Percentiles rank a stretch among this genome's conserved stretches.
phyloP scores from a whole-genome alignment of 495 filamentous ascomycete species.

The Halenospora varia region DNA sequence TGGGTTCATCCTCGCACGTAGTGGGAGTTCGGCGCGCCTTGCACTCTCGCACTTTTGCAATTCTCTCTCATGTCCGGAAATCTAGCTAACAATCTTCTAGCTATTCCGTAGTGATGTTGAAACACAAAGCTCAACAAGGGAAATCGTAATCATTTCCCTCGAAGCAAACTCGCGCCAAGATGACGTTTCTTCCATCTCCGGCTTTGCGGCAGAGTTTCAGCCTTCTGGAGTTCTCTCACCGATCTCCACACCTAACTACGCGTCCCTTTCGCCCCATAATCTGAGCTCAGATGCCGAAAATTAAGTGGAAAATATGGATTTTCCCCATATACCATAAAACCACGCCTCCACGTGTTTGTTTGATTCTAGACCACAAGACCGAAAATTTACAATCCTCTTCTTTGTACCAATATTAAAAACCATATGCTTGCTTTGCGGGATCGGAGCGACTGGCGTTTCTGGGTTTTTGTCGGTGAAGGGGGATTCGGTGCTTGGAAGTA shows the following conservation, averaged over 20 bases:
- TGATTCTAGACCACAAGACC: neutral
- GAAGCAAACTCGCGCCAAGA: constrained; percentile 8
- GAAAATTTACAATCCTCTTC: too few relatives aligned
- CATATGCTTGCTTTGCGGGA: neutral
- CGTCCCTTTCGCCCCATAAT: constrained; percentile 1
- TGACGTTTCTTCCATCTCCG: neutral
- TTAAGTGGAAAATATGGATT: neutral
- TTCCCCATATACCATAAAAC: neutral
- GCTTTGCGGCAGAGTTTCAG: neutral
- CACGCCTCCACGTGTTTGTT: neutral
- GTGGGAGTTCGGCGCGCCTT: too few relatives aligned
- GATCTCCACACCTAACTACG: neutral
- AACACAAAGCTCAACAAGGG: constrained; percentile 19
- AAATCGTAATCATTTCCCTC: constrained; percentile 15
- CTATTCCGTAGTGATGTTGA: constrained; percentile 51
- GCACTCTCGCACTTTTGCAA: neutral
- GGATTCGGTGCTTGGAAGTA: too few relatives aligned
- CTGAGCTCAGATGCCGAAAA: neutral
- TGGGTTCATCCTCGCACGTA: neutral
- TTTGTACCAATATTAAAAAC: neutral
- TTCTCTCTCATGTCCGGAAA: too few relatives aligned
- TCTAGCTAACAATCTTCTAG: constrained; percentile 25
- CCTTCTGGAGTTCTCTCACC: neutral
- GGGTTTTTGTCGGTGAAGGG: too few relatives aligned
- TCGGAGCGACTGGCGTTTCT: neutral